Base-by-base conservation (phyloP, 306 rosid species). In the Casuarina equisetifolia region DNA sequence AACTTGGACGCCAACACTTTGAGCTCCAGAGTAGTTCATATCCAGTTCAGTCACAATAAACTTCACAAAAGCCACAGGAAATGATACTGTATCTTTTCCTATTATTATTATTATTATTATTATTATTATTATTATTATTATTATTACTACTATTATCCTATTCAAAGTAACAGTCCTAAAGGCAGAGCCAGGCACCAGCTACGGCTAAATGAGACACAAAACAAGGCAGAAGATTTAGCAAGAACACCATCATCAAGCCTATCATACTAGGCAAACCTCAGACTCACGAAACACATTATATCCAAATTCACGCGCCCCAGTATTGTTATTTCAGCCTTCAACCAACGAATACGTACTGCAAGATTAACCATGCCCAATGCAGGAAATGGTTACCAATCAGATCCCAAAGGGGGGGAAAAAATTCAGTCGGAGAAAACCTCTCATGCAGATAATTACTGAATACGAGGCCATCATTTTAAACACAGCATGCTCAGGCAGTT, bases 1-100 rank as follows among this genome's bases (percentile, higher is more conserved):
- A 10, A 43, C 71, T 40, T 67, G 35, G 36, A 67, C 42, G 71
- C 71, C 50, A 67, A 67, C 15, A n/a, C 50, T 43, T 67, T 17
- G 15, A 9, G 36, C 35, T 16, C 71, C 50, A 66, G 42, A 67
- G 71, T 66, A 25, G 16, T 61, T 35, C 40, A 4, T 61, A 17
- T 36, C n/a, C 43, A 61, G 17, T 61, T 61, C 68, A 35, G 68
- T 16, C 35, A 61, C 8, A 36, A 61, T 10, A 11, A 10, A 36
- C 32, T 9, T 61, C 13, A 61, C 4, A 61, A 12, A 6, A n/a
- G 32, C 40, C 67, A 12, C 11, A 35, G 39, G 1, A 61, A 61
- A 61, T 61, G 42, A 61, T 25, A 25, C 17, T n/a, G 3, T 11
- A 10, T 48, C 51, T 48, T 12, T 51, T 51, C 15, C n/a, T 51